A percentile compares a stretch with the other conserved stretches of the same genome.
Evolutionary conservation across 2,329 filamentous ascomycete genomes (phyloP).

Genomic region (Aspergillus pseudoviridinutans): DNA sequence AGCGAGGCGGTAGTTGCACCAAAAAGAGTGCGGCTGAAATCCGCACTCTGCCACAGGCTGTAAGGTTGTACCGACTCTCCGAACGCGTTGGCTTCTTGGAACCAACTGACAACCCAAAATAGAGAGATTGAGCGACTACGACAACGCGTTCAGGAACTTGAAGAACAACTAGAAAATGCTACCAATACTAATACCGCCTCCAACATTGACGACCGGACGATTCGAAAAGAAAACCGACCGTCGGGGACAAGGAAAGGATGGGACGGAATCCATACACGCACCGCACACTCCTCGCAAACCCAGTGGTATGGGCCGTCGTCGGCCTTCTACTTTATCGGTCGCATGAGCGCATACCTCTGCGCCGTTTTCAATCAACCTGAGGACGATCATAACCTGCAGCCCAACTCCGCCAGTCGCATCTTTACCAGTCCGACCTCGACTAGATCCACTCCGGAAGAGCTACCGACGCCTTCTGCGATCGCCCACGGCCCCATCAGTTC

Average conservation of each 20-base stretch:
- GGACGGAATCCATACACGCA: slow-evolving; percentile 39
- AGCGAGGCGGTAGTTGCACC: slow-evolving; percentile 16
- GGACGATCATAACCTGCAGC: slow-evolving; percentile 26
- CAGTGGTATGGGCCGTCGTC: slow-evolving; percentile 46
- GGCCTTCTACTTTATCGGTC: slow-evolving; percentile 43
- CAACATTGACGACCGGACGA: slow-evolving; percentile 3
- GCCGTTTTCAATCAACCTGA: slow-evolving; percentile 31
- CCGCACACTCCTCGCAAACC: slow-evolving; percentile 24
- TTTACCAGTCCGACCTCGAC: too few relatives aligned
- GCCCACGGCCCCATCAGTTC: slow-evolving; percentile 7
- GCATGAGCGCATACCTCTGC: slow-evolving; percentile 38
- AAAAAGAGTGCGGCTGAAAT: slow-evolving; percentile 2
- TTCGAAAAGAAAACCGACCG: slow-evolving; percentile 1
- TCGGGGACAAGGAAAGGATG: slow-evolving; percentile 26
- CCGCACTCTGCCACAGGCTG: neutral
- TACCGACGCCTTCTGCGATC: slow-evolving; percentile 4
- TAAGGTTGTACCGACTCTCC: neutral
- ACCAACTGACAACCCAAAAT: neutral
- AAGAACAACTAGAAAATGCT: slow-evolving; percentile 29
- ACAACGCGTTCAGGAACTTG: slow-evolving; percentile 29
- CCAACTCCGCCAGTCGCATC: slow-evolving; percentile 21
- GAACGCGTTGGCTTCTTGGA: neutral
- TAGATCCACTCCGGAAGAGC: slow-evolving; percentile 1
- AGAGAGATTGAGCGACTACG: slow-evolving; percentile 29
- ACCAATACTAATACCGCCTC: slow-evolving; percentile 9